Base-by-base conservation (phyloP, 208 protist species). In the Trypanosoma melophagium region DNA sequence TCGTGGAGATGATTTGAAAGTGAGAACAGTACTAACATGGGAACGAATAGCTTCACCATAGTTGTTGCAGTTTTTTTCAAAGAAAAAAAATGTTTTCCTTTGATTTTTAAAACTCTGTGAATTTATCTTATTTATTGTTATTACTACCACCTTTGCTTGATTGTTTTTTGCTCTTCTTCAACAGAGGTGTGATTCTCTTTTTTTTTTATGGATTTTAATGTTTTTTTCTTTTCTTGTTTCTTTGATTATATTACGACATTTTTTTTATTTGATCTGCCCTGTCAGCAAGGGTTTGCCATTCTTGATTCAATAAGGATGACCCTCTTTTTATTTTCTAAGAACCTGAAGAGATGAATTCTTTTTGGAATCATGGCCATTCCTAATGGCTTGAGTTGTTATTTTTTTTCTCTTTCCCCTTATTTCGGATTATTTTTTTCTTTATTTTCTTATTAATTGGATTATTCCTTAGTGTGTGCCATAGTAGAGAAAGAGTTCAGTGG, bases 1-100 rank as follows among this genome's bases (percentile, higher is more conserved):
- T 40, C 24, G 53, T 1, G 74, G 71, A 35, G 77, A 80, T 42
- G 51, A 66, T 3, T 52, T 89, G 14, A 60, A 28, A 0, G 83
- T 70, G 19, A 73, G 68, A 45, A 89, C 83, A 16, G 63, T 83
- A 0, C 28, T 85, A 40, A 82, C 72, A 13, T 88, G 78, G 75
- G 52, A 77, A 42, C 63, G 72, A 28, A 50, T 76, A 1, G 19
- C 21, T 47, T 28, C 19, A 5, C 66, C 2, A 55, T 66, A 66
- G 25, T 52, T 63, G 7, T 53, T 66, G 53, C n/a, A 25, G 58
- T 66, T 61, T 56, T 59, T 56, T 54, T 12, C n/a, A n/a, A n/a
- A n/a, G n/a, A n/a, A n/a, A n/a, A n/a, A n/a, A n/a, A n/a, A 59
- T 40, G 51, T n/a, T 24, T 66, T 19, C 35, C 19, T 44, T 45